These are phyloP conservation scores for Dendrobium huoshanense DNA, from an alignment of 106 monocot genomes.

Conservation along the genomic window DNA sequence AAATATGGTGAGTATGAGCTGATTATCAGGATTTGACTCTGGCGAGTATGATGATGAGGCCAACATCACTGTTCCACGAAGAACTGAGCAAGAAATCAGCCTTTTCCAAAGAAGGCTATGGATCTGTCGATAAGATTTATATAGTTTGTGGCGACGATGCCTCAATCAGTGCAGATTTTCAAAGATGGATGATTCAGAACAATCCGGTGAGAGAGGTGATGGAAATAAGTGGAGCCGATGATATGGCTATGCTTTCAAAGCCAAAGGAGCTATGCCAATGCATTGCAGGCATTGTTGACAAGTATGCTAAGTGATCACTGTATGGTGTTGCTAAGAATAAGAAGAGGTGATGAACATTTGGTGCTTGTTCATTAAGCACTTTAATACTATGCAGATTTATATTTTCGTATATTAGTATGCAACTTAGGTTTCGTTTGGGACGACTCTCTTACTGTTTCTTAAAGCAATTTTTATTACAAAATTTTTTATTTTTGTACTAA, in stretches of 20 bases:
- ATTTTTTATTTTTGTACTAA: too few relatives aligned
- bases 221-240: conserved; percentile 43
- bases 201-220: conserved; percentile 24
- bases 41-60: conserved; percentile 2
- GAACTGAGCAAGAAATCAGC: not conserved
- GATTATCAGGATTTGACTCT: conserved; percentile 7
- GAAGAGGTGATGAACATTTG: too few relatives aligned
- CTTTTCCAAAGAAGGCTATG: conserved; percentile 13
- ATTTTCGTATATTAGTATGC: too few relatives aligned
- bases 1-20: not conserved
- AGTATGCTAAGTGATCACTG: not conserved
- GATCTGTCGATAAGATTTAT: conserved; percentile 30
- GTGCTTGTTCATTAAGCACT: too few relatives aligned
- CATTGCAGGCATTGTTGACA: conserved; percentile 7
- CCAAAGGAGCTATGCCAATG: conserved; percentile 24
- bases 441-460: too few relatives aligned
- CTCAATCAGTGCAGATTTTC: conserved; percentile 16
- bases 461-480: too few relatives aligned
- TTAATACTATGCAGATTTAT: too few relatives aligned
- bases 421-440: too few relatives aligned
- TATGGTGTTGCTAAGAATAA: too few relatives aligned
- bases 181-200: conserved; percentile 35
- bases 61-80: not conserved
- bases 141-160: conserved; percentile 32
- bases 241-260: conserved; percentile 57